Evolutionary conservation across 495 filamentous ascomycete species (phyloP), one percentile per base, ranked within the genome.

Genomic region (Penicillium parvum): DNA sequence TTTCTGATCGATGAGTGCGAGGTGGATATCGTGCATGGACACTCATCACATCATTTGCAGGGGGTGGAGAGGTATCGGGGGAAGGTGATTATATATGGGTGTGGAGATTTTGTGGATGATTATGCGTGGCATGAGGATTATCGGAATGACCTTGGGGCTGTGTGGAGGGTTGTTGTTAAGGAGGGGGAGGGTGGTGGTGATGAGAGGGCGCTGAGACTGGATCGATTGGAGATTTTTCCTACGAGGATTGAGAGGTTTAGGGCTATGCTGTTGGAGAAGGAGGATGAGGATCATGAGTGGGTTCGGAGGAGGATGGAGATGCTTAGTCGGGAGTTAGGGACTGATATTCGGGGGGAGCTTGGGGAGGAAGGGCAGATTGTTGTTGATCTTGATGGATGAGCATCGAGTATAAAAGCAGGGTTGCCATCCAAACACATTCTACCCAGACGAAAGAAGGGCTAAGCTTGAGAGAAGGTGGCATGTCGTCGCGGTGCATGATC

Each of bases 21-120:
- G 1, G 60, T 72, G 1, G 69, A 71, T 49, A 64, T 72, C 22
- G 53, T 72, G 14, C 68, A 72, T 39, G 69, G 68, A 0, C 66
- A 70, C 37, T 71, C 68, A 16, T 59, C 60, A 16, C 69, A 72
- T 50, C 69, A 72, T 59, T 42, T 68, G 0, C 69, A 72, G 49
- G 69, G 69, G 0, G 66, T 69, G 7, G 68, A 71, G 45, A 39
- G 49, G 11, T 67, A 67, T 32, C 53, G 37, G 1, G 61, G 66
- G 0, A 62, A 56, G 35, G 11, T 71, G 7, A 62, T 72, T 25
- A 61, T 71, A 3, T 71, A 71, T 22, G 68, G 69, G 0, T 71
- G 68, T 45, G 69, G 68, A 1, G 66, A 71, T 48, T 71, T 70
- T 45, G 65, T 71, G 23, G 66, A 71, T 53, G 68, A 72, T 53